Conservation (phyloP, 352 stramenopile genomes). For the Globisporangium nunn region DNA sequence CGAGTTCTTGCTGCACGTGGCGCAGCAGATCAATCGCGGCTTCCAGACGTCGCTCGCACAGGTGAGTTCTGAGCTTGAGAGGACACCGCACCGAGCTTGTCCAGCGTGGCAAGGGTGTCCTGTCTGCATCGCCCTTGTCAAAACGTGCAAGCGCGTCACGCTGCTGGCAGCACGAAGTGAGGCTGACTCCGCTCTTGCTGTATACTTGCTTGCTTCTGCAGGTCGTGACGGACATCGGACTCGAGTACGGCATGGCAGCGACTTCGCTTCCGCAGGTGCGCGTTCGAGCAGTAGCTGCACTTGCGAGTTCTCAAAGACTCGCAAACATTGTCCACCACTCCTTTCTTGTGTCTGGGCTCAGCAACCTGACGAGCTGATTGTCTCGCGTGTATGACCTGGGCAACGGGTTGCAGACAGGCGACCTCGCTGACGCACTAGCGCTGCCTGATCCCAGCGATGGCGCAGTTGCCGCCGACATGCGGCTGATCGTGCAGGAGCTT, state of each 20-base stretch:
- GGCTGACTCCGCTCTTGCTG: neutral
- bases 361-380: neutral
- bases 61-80: slow-evolving; percentile 4
- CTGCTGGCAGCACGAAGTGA: neutral
- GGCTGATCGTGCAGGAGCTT: slow-evolving; percentile 17
- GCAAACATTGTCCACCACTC: neutral
- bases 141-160: neutral
- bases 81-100: too few relatives aligned
- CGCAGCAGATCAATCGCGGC: slow-evolving; percentile 14
- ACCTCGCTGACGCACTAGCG: neutral
- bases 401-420: slow-evolving; percentile 10
- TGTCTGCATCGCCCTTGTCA: slow-evolving; percentile 7
- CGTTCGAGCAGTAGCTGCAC: neutral
- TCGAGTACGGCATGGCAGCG: slow-evolving; percentile 15
- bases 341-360: neutral
- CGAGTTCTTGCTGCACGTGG: slow-evolving; percentile 19
- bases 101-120: neutral
- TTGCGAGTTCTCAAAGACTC: neutral
- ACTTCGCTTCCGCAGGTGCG: slow-evolving; percentile 12
- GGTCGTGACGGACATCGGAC: slow-evolving; percentile 16
- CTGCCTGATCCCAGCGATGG: neutral
- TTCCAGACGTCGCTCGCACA: slow-evolving; percentile 20
- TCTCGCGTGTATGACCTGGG: slow-evolving; percentile 1
- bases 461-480: slow-evolving; percentile 8
- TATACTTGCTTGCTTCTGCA: slow-evolving; percentile 2